Evolutionary conservation across 768 basidiomycete species (phyloP).

Genomic region (Termitomyces eurrhizus): DNA sequence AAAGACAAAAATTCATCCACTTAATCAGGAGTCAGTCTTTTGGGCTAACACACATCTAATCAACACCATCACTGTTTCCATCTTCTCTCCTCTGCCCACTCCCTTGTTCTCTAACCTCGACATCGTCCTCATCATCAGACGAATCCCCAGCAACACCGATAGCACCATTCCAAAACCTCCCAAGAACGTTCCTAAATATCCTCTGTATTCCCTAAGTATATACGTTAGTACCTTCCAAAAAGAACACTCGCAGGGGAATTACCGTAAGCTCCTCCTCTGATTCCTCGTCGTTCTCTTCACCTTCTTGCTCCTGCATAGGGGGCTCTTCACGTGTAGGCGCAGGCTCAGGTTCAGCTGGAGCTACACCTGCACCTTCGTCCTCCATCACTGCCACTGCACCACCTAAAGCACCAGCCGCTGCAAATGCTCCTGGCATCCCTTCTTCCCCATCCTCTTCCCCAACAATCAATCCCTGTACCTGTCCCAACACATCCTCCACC

Average conservation of each 20-base stretch:
- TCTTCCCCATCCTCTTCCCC: slow-evolving; percentile 25
- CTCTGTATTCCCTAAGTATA: slow-evolving; percentile 31
- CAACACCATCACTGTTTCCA: slow-evolving; percentile 25
- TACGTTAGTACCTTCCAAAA: not conserved
- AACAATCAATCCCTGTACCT: slow-evolving; percentile 28
- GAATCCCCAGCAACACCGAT: slow-evolving; percentile 19
- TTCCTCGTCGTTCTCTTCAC: slow-evolving; percentile 35
- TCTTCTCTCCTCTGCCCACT: slow-evolving; percentile 5
- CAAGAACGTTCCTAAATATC: slow-evolving; percentile 53
- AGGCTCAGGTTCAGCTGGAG: not conserved
- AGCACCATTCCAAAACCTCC: slow-evolving; percentile 51
- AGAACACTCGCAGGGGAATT: not conserved
- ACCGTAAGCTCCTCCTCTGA: not conserved
- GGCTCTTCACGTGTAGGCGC: not conserved
- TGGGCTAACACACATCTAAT: slow-evolving; percentile 15
- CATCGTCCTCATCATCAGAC: slow-evolving; percentile 39
- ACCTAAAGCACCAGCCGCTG: not conserved
- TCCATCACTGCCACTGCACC: slow-evolving; percentile 23
- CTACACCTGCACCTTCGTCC: slow-evolving; percentile 18
- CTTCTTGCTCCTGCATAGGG: slow-evolving; percentile 9
- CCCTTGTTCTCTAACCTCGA: slow-evolving; percentile 23
- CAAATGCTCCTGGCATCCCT: slow-evolving; percentile 42
- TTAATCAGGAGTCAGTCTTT: not conserved
- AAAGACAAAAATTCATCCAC: not conserved
- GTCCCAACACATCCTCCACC: slow-evolving; percentile 56